A percentile compares a stretch with the other conserved stretches of the same genome.
Conservation (phyloP, 169 alveolate genomes). For the Eimeria acervulina region DNA sequence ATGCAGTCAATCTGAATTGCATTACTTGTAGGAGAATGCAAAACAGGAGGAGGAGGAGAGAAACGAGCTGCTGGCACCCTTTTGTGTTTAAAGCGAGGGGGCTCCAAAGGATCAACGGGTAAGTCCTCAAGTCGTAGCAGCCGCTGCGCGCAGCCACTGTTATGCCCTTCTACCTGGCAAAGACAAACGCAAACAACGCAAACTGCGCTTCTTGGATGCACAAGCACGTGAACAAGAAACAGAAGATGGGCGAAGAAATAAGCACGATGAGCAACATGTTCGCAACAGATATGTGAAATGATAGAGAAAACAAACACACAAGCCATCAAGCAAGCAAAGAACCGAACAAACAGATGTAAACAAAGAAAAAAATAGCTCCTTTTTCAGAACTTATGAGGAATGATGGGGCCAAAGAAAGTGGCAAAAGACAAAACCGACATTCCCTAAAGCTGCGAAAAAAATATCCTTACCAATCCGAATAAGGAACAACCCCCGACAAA, state of each 20-base stretch:
- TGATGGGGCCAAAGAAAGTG: too few species aligned
- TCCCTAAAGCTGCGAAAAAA: too few species aligned
- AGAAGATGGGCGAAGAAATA: neutral
- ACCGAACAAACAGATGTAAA: neutral
- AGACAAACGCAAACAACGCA: neutral
- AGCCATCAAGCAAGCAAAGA: neutral
- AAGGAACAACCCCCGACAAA: too few species aligned
- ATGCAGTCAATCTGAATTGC: neutral
- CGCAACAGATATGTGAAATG: too few species aligned
- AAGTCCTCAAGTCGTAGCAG: constrained; percentile 94
- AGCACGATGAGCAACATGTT: too few species aligned
- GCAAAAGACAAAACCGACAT: too few species aligned
- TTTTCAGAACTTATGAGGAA: too few species aligned
- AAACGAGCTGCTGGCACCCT: constrained; percentile 91
- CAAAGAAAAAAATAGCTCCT: too few species aligned
- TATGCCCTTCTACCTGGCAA: constrained; percentile 84
- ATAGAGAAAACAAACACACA: neutral
- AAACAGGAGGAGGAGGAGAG: constrained; percentile 78
- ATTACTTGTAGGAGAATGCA: constrained; percentile 81
- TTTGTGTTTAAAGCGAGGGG: constrained; percentile 97
- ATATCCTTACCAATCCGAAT: too few species aligned
- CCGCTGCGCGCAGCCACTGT: constrained; percentile 90
- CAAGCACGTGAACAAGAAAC: too few species aligned
- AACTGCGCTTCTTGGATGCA: neutral
- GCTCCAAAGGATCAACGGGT: constrained; percentile 97